Evolutionary conservation across 2,329 filamentous ascomycete species (phyloP), one percentile per base, ranked within the genome.

Genomic region (Knoxdaviesia capensis): DNA sequence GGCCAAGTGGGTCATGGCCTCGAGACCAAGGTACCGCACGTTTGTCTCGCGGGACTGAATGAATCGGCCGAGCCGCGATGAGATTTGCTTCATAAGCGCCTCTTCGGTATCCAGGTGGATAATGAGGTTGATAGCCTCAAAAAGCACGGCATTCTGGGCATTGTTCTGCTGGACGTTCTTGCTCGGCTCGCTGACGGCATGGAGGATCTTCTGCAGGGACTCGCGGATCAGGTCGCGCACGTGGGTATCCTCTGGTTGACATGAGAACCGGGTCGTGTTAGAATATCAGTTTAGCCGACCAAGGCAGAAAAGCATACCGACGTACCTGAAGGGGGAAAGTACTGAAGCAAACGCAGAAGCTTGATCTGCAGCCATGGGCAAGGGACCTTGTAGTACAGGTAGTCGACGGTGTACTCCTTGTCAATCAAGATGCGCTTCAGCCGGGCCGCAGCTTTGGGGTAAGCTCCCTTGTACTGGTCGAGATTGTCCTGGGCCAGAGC

Each of bases 151-250:
- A 54, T 98, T 98, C 55, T 96, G 90, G 0, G 90, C 90, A 56
- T 98, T 98, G 59, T 98, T 98, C 56, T 98, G 90, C 60, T 98
- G 90, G 10, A 98, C 90, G 52, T 98, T 98, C 63, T 96, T 98
- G 42, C 85, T 90, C 55, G 84, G 78, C 54, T 96, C 88, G 66
- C 93, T 78, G 1, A 90, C 88, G 34, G 84, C 68, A 52, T 94
- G 85, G 56, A 98, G 69, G 38, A 96, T 93, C 57, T 80, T 85
- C 56, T 92, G 83, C 39, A 98, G 62, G 1, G 87, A 88, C 54
- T 94, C 82, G 39, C 90, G 80, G 48, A 98, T 90, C 62, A 98
- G 78, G 38, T 85, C 80, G 44, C 88, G 81, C 36, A 94, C 77
- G 56, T 94, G 84, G 32, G 80, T 86, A 56, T 98, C 90, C 53